Conservation (phyloP, 225 moss, liverwort and hornwort species). For the Polytrichum commune region DNA sequence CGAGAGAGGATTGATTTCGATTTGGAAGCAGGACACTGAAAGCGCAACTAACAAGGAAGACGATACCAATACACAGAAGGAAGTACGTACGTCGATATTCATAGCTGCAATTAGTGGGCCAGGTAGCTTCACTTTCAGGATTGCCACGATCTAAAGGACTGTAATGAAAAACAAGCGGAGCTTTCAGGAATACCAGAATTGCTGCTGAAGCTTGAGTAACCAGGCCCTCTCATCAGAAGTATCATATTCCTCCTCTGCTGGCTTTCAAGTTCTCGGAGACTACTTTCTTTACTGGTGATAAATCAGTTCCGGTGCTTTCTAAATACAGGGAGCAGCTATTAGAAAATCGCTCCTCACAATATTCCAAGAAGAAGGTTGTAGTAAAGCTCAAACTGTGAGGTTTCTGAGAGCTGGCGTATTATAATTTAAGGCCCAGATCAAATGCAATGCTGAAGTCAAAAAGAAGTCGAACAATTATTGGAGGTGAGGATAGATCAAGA, state of each 20-base stretch:
- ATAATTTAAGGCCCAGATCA: conserved; percentile 15
- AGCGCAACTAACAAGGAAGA: background rate
- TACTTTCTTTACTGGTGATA: too few species aligned
- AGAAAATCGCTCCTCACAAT: background rate
- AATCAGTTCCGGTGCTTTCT: background rate
- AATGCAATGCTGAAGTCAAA: conserved; percentile 28
- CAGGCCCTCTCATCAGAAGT: background rate
- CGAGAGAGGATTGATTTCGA: background rate
- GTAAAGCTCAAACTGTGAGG: too few species aligned
- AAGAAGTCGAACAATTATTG: conserved; percentile 5
- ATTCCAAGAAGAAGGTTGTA: background rate
- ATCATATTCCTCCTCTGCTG: background rate
- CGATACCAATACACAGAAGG: background rate
- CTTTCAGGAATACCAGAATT: background rate
- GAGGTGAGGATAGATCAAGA: conserved; percentile 10
- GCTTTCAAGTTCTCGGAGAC: too few species aligned
- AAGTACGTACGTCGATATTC: too few species aligned
- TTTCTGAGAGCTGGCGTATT: background rate
- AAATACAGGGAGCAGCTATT: background rate
- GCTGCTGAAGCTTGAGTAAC: background rate
- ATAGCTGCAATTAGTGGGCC: background rate
- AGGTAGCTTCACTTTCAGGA: background rate
- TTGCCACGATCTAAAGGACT: background rate
- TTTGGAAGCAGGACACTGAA: background rate
- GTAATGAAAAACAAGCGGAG: background rate